Evolutionary conservation across 192 early-diverging fungal genomes (phyloP).

Genomic region (Phycomyces blakesleeanus): DNA sequence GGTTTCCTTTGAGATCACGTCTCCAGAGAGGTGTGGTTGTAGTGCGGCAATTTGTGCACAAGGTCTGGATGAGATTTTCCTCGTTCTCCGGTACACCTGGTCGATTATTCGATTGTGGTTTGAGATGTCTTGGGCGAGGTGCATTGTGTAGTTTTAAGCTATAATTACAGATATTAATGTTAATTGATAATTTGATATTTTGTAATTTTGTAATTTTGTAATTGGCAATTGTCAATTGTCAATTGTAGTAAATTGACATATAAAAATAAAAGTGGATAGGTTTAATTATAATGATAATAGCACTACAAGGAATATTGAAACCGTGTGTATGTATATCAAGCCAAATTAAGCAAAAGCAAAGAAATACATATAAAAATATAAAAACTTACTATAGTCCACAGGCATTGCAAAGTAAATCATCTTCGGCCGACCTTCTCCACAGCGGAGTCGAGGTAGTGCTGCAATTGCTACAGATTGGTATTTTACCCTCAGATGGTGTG

Average conservation of each 20-base stretch:
- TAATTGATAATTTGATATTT: too few relatives aligned
- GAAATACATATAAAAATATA: too few relatives aligned
- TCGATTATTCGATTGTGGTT: slow-evolving; percentile 43
- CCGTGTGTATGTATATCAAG: too few relatives aligned
- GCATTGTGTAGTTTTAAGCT: slow-evolving; percentile 80
- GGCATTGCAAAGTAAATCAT: slow-evolving; percentile 91
- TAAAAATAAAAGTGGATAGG: too few relatives aligned
- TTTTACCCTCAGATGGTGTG: slow-evolving; percentile 3
- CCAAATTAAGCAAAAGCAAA: too few relatives aligned
- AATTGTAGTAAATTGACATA: too few relatives aligned
- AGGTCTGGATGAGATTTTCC: slow-evolving; percentile 31
- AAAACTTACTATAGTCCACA: slow-evolving; percentile 85
- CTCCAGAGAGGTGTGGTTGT: slow-evolving; percentile 94
- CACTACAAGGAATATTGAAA: too few relatives aligned
- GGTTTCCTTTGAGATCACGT: slow-evolving; percentile 54
- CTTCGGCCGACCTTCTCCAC: slow-evolving; percentile 86
- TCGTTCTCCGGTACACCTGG: neutral
- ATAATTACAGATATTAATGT: too few relatives aligned
- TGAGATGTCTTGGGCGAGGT: slow-evolving; percentile 74
- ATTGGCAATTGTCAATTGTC: too few relatives aligned
- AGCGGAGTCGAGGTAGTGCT: slow-evolving; percentile 83
- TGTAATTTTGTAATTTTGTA: too few relatives aligned
- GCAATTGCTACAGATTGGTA: slow-evolving; percentile 61
- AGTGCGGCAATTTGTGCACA: slow-evolving; percentile 71
- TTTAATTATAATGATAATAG: too few relatives aligned